Evolutionary conservation across 1,284 basidiomycete genomes (phyloP), one percentile per base, ranked within the genome.

Genomic region (Spongiforma sp.): DNA sequence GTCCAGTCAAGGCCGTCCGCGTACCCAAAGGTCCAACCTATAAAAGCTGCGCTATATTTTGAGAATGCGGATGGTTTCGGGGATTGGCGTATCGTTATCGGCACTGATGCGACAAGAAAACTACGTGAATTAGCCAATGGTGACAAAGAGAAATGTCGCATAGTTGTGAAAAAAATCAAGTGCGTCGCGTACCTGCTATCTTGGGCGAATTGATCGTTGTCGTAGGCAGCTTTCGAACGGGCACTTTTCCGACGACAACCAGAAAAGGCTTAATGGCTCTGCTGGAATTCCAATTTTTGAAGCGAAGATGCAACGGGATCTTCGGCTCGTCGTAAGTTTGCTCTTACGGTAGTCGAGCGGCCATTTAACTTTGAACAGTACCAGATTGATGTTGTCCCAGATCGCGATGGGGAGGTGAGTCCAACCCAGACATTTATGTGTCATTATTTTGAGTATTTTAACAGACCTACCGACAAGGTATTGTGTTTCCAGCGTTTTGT

Each of bases 181-280:
- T 86, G 60, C 24, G 78, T 65, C 34, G 6, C 28, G 5, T 50
- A 14, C 30, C 62, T 36, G 41, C 12, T 32, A 12, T 53, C 56
- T 60, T 48, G 30, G n/a, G 21, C 21, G 9, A 41, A 24, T 65
- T 67, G 59, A 57, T 43, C 21, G n/a, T 46, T 24, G 43, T 19
- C 37, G 14, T 61, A 90, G 89, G 68, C 85, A 89, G 63, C 78
- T 90, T 5, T 90, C 89, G 0, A 83, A 84, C 10, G 89, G 89
- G 0, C 83, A 87, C 65, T 90, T 91, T 71, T 89, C 89, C 0
- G 80, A 81, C 10, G 86, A 89, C 65, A 91, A 91, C 65, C 87
- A 90, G 67, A 90, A 89, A 73, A 75, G 81, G n/a, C 75, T 91
- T 19, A 86, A 81, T 34, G 83, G 82, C 1, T 64, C 77, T 0